A percentile compares a stretch with the other conserved stretches of the same genome.
These are phyloP conservation scores for Nicotiana noctiflora DNA, from an alignment of 257 asterid genomes.

Conservation along the genomic window DNA sequence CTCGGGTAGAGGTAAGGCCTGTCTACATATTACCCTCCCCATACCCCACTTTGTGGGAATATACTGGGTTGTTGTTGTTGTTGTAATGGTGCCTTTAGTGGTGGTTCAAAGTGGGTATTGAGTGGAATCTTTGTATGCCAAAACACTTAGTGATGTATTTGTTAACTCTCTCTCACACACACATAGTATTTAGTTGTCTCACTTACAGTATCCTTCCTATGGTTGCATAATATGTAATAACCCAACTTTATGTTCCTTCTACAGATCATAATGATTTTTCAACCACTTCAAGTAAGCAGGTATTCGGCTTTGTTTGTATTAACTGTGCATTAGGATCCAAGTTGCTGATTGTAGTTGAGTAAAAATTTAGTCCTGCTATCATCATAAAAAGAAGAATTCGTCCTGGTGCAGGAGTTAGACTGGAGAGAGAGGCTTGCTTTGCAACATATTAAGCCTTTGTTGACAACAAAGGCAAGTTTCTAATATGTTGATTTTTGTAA, in stretches of 20 bases:
- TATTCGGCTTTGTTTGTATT: constrained; percentile 15
- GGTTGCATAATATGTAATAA: constrained; percentile 1
- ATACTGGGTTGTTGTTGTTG: too few relatives aligned
- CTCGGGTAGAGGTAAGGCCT: too few relatives aligned
- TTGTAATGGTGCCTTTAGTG: neutral
- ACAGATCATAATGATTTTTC: constrained; percentile 41
- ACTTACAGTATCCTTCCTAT: neutral
- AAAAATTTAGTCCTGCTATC: neutral
- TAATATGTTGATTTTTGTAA: constrained; percentile 1
- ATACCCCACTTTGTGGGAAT: too few relatives aligned
- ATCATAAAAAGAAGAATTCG: neutral
- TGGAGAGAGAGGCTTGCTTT: constrained; percentile 66
- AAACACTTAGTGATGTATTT: neutral
- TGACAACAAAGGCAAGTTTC: constrained; percentile 46
- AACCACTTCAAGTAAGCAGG: constrained; percentile 34
- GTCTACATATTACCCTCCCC: too few relatives aligned
- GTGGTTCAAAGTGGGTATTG: neutral
- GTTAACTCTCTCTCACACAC: neutral
- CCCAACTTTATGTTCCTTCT: constrained; percentile 9
- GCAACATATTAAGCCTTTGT: constrained; percentile 48
- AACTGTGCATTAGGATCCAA: constrained; percentile 2
- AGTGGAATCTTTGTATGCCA: neutral
- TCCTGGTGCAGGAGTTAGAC: constrained; percentile 36
- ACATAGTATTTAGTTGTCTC: neutral
- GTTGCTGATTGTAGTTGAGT: constrained; percentile 14